These are phyloP conservation scores for Sporothrix brunneoviolacea DNA, from an alignment of 2,329 filamentous ascomycete species.

Conservation along the genomic window DNA sequence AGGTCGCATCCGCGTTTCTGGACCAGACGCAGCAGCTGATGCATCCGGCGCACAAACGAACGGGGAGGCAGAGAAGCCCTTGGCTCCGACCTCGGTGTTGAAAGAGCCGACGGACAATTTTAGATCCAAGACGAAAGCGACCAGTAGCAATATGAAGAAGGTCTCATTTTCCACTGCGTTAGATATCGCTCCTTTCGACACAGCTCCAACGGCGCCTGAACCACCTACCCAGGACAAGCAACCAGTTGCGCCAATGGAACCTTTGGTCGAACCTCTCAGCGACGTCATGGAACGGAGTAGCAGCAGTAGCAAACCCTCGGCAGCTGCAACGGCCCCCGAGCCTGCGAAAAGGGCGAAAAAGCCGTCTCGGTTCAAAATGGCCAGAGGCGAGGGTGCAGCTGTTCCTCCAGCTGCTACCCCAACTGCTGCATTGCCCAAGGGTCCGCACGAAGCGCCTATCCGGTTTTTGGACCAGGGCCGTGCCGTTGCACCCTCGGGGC, in stretches of 20 bases:
- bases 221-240: background rate
- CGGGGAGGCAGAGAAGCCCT: constrained; percentile 16
- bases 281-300: constrained; percentile 25
- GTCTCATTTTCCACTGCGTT: constrained; percentile 74
- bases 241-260: background rate
- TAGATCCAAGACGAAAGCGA: constrained; percentile 4
- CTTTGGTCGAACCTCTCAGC: constrained; percentile 20
- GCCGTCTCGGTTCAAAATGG: constrained; percentile 47
- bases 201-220: background rate
- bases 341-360: constrained; percentile 29
- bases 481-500: constrained; percentile 32
- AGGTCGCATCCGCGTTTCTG: constrained; percentile 48
- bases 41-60: background rate
- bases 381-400: constrained; percentile 21
- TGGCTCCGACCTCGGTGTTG: background rate
- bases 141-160: constrained; percentile 48
- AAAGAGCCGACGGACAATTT: constrained; percentile 8
- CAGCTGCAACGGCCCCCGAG: background rate
- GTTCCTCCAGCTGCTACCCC: background rate
- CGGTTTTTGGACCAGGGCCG: constrained; percentile 33
- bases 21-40: background rate
- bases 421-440: constrained; percentile 27
- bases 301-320: background rate
- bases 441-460: constrained; percentile 38
- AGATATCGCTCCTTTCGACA: constrained; percentile 53